These are phyloP conservation scores for Pseudocercospora eumusae DNA, from an alignment of 2,329 filamentous ascomycete genomes.

Conservation along the genomic window DNA sequence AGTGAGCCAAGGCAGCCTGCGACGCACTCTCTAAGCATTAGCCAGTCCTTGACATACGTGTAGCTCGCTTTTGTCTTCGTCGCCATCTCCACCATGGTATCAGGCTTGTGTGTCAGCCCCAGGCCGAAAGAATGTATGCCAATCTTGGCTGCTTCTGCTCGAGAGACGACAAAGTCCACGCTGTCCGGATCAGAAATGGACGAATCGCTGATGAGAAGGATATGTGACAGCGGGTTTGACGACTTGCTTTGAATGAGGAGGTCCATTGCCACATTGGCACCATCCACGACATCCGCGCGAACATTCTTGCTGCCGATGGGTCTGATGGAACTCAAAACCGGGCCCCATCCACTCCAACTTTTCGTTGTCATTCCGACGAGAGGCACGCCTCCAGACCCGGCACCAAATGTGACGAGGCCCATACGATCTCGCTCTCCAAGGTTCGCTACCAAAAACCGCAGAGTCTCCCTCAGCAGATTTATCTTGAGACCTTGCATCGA, in stretches of 20 bases:
- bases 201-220: constrained; percentile 95
- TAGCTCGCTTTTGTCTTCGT: constrained; percentile 95
- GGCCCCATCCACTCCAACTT: constrained; percentile 87
- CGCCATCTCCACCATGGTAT: constrained; percentile 97
- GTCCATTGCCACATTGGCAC: constrained; percentile 97
- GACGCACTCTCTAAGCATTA: constrained; percentile 97
- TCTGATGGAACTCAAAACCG: constrained; percentile 80
- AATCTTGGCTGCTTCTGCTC: constrained; percentile 97
- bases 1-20: constrained; percentile 89
- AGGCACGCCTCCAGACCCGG: constrained; percentile 86
- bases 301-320: constrained; percentile 96
- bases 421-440: constrained; percentile 93
- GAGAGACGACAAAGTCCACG: constrained; percentile 95
- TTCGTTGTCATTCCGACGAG: constrained; percentile 99
- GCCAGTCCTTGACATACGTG: constrained; percentile 99
- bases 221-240: constrained; percentile 91
- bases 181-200: constrained; percentile 92
- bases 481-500: constrained; percentile 99
- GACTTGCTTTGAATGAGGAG: constrained; percentile 96
- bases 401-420: constrained; percentile 96
- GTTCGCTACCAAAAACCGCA: constrained; percentile 87
- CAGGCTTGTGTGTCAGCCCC: constrained; percentile 94
- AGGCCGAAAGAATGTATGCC: constrained; percentile 95
- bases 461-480: constrained; percentile 83
- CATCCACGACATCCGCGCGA: constrained; percentile 93